phyloP scores from a whole-genome alignment of 192 early-diverging fungal genomes.

The Coemansia sp. region DNA sequence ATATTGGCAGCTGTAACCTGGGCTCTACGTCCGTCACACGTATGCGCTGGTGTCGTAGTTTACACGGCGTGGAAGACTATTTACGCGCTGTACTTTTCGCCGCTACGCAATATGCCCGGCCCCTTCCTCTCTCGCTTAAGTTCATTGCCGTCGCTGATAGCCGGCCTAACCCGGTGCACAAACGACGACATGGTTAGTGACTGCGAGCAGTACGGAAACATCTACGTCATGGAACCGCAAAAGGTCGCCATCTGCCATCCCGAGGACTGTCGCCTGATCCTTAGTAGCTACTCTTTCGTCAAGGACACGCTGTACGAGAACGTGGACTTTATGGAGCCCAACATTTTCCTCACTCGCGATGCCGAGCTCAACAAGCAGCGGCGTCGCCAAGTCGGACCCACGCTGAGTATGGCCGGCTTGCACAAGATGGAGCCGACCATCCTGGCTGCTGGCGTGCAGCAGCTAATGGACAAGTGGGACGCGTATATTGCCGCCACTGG shows the following conservation, averaged over 20 bases:
- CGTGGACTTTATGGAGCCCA: conserved; percentile 35
- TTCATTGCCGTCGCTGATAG: conserved; percentile 10
- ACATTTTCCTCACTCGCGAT: conserved; percentile 36
- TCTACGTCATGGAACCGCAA: conserved; percentile 30
- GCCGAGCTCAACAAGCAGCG: conserved; percentile 40
- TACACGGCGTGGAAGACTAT: conserved; percentile 4
- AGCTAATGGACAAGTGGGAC: conserved; percentile 32
- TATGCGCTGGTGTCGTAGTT: background rate
- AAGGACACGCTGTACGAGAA: conserved; percentile 28
- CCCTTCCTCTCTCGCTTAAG: conserved; percentile 21
- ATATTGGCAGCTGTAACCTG: background rate
- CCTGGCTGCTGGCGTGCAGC: conserved; percentile 25
- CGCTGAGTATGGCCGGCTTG: conserved; percentile 19
- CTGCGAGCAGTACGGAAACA: conserved; percentile 20
- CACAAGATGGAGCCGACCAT: conserved; percentile 42
- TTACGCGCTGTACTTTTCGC: conserved; percentile 23
- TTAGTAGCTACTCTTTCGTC: conserved; percentile 24
- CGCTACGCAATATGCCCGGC: conserved; percentile 30
- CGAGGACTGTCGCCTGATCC: conserved; percentile 25
- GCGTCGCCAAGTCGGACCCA: conserved; percentile 35
- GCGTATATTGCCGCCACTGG: background rate
- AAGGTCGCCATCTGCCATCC: conserved; percentile 38
- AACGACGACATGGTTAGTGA: conserved; percentile 30
- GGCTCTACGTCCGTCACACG: background rate
- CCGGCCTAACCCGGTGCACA: conserved; percentile 9